Evolutionary conservation across 345 rosid genomes (phyloP).

Genomic region (Arabidopsis thaliana): TAIR10.1 NC_003071.7:1020501-1021000

Average conservation of each 20-base stretch:
- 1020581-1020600: background rate
- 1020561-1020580: conserved; percentile 1
- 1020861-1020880: conserved; percentile 46
- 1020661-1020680: too few relatives aligned
- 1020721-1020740: background rate
- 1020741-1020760: conserved; percentile 26
- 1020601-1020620: background rate
- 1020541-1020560: conserved; percentile 7
- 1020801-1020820: conserved; percentile 26
- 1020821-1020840: conserved; percentile 23
- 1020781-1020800: conserved; percentile 43
- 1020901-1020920: background rate
- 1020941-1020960: background rate
- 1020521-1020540: background rate
- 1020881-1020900: conserved; percentile 12
- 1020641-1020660: too few relatives aligned
- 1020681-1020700: background rate
- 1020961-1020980: conserved; percentile 69
- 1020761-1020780: background rate
- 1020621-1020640: background rate
- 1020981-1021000: conserved; percentile 82
- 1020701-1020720: background rate
- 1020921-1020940: conserved; percentile 12
- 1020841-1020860: conserved; percentile 19
- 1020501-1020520: background rate